Evolutionary conservation across 108 stramenopile species (phyloP).

Genomic region (Phaeodactylum tricornutum): DNA sequence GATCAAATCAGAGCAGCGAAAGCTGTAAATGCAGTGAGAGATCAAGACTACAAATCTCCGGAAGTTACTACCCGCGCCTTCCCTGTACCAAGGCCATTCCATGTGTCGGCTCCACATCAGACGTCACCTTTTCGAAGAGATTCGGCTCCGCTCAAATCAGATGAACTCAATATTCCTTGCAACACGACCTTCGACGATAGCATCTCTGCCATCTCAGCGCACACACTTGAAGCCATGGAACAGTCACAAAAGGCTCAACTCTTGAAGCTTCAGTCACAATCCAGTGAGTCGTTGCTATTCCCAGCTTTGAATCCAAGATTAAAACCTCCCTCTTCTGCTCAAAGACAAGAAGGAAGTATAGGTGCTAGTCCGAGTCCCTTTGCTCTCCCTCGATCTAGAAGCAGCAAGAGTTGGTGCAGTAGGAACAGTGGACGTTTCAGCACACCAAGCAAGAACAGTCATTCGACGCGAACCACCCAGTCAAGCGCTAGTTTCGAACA

Average conservation of each 20-base stretch:
- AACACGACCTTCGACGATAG: conserved; percentile 59
- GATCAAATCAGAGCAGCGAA: conserved; percentile 1
- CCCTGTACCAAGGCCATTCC: no score
- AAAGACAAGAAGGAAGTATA: not conserved
- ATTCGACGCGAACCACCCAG: not conserved
- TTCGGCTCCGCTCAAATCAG: no score
- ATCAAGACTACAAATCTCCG: no score
- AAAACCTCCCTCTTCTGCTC: not conserved
- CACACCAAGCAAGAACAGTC: not conserved
- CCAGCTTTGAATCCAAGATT: not conserved
- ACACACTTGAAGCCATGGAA: conserved; percentile 70
- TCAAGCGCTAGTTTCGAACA: not conserved
- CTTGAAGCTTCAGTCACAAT: no score
- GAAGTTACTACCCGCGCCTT: no score
- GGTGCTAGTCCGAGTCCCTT: not conserved
- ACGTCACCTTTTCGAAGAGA: no score
- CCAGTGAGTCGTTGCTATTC: conserved; percentile 1
- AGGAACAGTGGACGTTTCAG: no score
- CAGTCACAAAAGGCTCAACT: not conserved
- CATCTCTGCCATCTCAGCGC: conserved; percentile 54
- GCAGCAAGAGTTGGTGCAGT: no score
- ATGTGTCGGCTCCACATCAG: not conserved
- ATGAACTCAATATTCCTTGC: no score
- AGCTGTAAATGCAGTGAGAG: not conserved
- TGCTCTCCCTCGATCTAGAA: no score